phyloP scores from a whole-genome alignment of 768 basidiomycete species.

The Phallus indusiatus region DNA sequence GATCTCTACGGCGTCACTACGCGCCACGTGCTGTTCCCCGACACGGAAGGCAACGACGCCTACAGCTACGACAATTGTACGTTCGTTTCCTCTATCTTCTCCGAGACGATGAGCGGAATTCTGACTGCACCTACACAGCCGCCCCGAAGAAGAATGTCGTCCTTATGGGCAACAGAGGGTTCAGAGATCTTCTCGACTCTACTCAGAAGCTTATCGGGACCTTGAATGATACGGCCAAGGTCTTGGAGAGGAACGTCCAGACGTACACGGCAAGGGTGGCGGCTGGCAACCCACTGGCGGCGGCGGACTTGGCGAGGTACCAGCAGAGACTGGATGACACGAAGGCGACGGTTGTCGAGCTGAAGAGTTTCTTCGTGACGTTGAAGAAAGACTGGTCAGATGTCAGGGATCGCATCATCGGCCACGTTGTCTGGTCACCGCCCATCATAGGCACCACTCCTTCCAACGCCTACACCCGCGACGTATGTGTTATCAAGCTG shows the following conservation, averaged over 20 bases:
- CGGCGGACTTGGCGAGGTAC: conserved; percentile 12
- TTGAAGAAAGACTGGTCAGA: conserved; percentile 18
- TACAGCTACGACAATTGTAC: conserved; percentile 9
- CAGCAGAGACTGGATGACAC: conserved; percentile 16
- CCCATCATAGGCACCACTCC: conserved; percentile 14
- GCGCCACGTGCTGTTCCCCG: conserved; percentile 25
- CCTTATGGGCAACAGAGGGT: conserved; percentile 19
- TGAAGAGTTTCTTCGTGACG: conserved; percentile 18
- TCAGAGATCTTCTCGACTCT: conserved; percentile 16
- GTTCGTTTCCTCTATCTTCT: conserved; percentile 12
- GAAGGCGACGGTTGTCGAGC: conserved; percentile 12
- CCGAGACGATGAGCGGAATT: conserved; percentile 3
- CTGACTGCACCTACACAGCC: conserved; percentile 7
- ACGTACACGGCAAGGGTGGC: conserved; percentile 9
- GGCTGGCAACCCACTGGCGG: conserved; percentile 11
- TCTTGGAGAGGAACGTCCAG: conserved; percentile 14
- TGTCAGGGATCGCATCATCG: conserved; percentile 19
- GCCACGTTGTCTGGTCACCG: conserved; percentile 20
- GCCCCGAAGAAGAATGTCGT: conserved; percentile 21
- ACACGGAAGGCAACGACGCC: conserved; percentile 13
- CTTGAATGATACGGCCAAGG: conserved; percentile 11
- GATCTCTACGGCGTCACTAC: conserved; percentile 22
- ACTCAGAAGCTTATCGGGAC: conserved; percentile 20
- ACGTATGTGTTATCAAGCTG: conserved; percentile 20
- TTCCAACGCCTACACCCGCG: conserved; percentile 16